Percentiles rank a stretch among this genome's conserved stretches.
phyloP scores from a whole-genome alignment of 495 filamentous ascomycete species.

The Sordaria brevicollis region DNA sequence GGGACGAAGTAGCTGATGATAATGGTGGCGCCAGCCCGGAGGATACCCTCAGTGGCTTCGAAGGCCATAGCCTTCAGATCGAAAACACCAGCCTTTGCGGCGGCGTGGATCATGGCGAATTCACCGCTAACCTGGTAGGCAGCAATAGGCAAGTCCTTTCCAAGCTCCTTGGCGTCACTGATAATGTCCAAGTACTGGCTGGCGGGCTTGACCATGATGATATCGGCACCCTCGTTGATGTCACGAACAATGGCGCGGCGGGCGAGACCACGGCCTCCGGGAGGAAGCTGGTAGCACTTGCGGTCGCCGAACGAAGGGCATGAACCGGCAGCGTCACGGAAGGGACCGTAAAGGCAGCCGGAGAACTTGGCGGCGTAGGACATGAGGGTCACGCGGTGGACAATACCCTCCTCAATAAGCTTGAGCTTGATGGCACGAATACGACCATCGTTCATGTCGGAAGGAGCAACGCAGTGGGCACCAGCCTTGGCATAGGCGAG shows the following conservation, averaged over 20 bases:
- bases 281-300: constrained; percentile 91
- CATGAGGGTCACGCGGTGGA: constrained; percentile 85
- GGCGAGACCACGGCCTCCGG: constrained; percentile 84
- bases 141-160: constrained; percentile 78
- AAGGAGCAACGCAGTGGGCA: constrained; percentile 92
- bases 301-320: constrained; percentile 88
- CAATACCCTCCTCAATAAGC: constrained; percentile 81
- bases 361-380: constrained; percentile 96
- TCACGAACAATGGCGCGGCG: constrained; percentile 84
- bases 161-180: constrained; percentile 87
- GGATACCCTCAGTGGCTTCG: constrained; percentile 83
- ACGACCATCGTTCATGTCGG: constrained; percentile 97
- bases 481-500: constrained; percentile 87
- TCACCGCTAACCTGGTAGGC: constrained; percentile 97
- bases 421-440: constrained; percentile 95
- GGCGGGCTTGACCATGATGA: constrained; percentile 98
- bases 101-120: constrained; percentile 96
- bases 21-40: constrained; percentile 86
- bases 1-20: constrained; percentile 91
- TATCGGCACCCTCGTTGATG: constrained; percentile 86
- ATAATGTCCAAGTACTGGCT: constrained; percentile 93
- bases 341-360: constrained; percentile 92
- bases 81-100: constrained; percentile 93
- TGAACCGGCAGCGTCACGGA: constrained; percentile 92
- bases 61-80: constrained; percentile 93